Conservation (phyloP, 768 basidiomycete genomes). For the Hygrophorus pudorinus region DNA sequence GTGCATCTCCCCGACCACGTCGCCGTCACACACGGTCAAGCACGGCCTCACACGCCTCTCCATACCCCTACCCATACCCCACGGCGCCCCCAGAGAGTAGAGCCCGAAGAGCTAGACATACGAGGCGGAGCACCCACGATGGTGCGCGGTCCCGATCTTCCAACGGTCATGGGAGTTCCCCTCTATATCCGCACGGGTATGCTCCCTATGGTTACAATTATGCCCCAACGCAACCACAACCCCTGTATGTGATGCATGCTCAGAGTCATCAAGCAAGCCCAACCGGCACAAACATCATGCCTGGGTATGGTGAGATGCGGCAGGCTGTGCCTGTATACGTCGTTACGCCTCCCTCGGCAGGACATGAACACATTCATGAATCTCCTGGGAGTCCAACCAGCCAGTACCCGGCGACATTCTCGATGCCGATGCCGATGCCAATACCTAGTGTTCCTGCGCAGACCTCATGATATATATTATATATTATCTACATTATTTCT, state of each 20-base stretch:
- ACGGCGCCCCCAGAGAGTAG: background rate
- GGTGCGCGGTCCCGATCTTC: background rate
- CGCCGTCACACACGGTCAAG: background rate
- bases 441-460: too few species aligned
- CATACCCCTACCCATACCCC: background rate
- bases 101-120: background rate
- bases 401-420: too few species aligned
- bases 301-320: background rate
- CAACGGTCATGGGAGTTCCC: background rate
- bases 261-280: background rate
- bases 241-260: constrained; percentile 3
- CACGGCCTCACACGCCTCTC: background rate
- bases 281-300: background rate
- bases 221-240: background rate
- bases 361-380: background rate
- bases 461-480: too few species aligned
- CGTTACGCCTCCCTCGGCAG: background rate
- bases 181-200: background rate
- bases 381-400: too few species aligned
- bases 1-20: background rate
- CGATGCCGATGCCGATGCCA: too few species aligned
- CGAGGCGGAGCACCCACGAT: background rate
- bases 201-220: constrained; percentile 1
- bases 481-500: too few species aligned
- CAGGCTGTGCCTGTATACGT: constrained; percentile 5